Evolutionary conservation across 1,284 basidiomycete species (phyloP), one percentile per base, ranked within the genome.

Genomic region (Ceratobasidium sp.): DNA sequence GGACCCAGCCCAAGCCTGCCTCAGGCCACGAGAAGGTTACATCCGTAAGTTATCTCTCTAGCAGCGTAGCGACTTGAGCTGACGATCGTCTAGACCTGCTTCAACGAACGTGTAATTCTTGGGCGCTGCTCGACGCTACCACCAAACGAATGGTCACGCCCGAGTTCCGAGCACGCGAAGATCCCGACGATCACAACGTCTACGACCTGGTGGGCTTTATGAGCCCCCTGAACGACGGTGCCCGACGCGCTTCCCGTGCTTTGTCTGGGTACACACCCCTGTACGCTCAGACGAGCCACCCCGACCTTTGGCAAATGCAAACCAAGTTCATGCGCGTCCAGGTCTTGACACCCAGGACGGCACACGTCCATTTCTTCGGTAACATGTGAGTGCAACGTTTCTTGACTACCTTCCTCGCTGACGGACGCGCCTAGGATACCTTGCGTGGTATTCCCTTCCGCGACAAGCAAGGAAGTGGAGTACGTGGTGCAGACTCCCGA

Each of bases 241-340:
- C 56, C 12, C 18, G 56, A 1, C 46, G 30, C 0, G 11, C 18
- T 1, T 25, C 61, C 16, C 28, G 23, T 3, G 18, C 28, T 1
- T 14, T 48, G 9, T n/a, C 46, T 0, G 61, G 61, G 11, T 25
- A 23, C 6, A 63, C 61, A 1, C 61, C 61, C 0, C 30, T 63
- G 3, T 58, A 58, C n/a, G n/a, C n/a, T n/a, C 30, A 25, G 2
- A 5, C 2, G 1, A n/a, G 11, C 28, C 61, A 63, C 28, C 46
- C 28, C 8, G 46, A 63, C 28, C 2, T 63, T 1, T 63, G 61
- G 61, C 61, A 63, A 28, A 44, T 63, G 46, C 30, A 48, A 7
- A 49, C 44, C 6, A 14, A 2, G 18, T 7, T 58, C 8, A 11
- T 58, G n/a, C n/a, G n/a, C n/a, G n/a, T n/a, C n/a, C n/a, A n/a